Conservation (phyloP, 176 grass and related monocot species). For the Pontederia paniculata region DNA sequence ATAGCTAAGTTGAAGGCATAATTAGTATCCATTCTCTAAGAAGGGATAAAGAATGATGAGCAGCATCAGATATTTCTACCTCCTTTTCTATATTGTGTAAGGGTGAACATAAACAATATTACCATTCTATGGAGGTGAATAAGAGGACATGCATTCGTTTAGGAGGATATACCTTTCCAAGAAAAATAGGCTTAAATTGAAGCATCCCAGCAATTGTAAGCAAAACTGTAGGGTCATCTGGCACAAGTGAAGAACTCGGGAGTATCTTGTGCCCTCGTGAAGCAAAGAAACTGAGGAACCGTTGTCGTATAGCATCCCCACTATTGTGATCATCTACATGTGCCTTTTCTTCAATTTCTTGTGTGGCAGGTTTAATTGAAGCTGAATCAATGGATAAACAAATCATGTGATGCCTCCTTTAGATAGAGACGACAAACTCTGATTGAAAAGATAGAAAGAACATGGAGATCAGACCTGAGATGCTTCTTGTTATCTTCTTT, state of each 20-base stretch:
- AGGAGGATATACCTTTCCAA: conserved; percentile 57
- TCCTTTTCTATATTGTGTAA: too few species aligned
- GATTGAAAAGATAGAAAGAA: neutral
- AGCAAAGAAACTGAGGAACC: conserved; percentile 83
- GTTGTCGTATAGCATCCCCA: conserved; percentile 56
- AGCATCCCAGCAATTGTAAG: conserved; percentile 98
- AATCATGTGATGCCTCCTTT: neutral
- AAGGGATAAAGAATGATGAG: too few species aligned
- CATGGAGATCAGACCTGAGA: conserved; percentile 28
- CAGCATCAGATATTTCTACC: too few species aligned
- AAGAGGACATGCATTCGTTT: neutral
- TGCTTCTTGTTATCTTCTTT: conserved; percentile 18
- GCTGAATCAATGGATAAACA: conserved; percentile 7
- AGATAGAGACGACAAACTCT: neutral
- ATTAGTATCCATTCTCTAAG: too few species aligned
- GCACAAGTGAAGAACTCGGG: conserved; percentile 81
- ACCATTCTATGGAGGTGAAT: neutral
- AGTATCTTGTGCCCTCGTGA: conserved; percentile 74
- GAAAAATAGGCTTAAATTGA: conserved; percentile 98
- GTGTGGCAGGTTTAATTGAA: conserved; percentile 28
- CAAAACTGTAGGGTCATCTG: conserved; percentile 78
- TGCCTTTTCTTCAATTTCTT: conserved; percentile 15
- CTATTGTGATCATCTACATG: conserved; percentile 23
- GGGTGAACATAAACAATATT: neutral
- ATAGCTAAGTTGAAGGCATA: too few species aligned